Base-by-base conservation (phyloP, 768 basidiomycete genomes). In the Mycena olivaceomarginata region DNA sequence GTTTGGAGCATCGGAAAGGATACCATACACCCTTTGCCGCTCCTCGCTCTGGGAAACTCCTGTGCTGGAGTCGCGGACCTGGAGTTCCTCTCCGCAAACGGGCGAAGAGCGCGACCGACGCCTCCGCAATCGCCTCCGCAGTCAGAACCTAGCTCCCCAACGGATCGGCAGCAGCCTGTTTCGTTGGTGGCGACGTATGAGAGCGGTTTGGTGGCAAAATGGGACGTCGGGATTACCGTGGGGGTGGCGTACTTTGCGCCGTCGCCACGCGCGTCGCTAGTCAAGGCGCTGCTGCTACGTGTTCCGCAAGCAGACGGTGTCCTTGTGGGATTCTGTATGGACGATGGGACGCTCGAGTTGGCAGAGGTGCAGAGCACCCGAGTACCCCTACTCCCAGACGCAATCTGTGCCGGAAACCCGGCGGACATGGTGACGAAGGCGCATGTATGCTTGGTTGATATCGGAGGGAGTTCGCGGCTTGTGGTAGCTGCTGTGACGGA, bases 301-400 rank as follows among this genome's bases (percentile, higher is more conserved):
- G 85, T 92, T 51, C 84, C 84, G 43, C 88, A 88, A 16, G 87
- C 91, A 57, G 88, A 89, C 46, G 85, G 85, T 25, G 83, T 89
- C 20, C 80, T 94, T 10, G 88, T 93, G 4, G 91, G 90, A 0
- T 95, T 94, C 80, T 88, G 89, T 63, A 83, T 94, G 65, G 89
- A 92, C 31, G 94, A 96, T 69, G 96, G 95, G 12, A 88, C 89
- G 1, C 81, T 96, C 12, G 93, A 96, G 79, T 79, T 96, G 20
- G 82, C 88, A 40, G 92, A 94, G 74, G 87, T 90, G 18, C 86
- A 88, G 37, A 87, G 88, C 48, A 83, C 83, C n/a, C 86, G 88
- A 67, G 83, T 87, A 9, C 81, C 87, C 25, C 83, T 92, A 46
- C 81, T 85, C 43, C 82, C 86, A 13, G 88, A 89, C 20, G 86